These are phyloP conservation scores for Colletotrichum musae DNA, from an alignment of 2,329 filamentous ascomycete species.

Conservation along the genomic window DNA sequence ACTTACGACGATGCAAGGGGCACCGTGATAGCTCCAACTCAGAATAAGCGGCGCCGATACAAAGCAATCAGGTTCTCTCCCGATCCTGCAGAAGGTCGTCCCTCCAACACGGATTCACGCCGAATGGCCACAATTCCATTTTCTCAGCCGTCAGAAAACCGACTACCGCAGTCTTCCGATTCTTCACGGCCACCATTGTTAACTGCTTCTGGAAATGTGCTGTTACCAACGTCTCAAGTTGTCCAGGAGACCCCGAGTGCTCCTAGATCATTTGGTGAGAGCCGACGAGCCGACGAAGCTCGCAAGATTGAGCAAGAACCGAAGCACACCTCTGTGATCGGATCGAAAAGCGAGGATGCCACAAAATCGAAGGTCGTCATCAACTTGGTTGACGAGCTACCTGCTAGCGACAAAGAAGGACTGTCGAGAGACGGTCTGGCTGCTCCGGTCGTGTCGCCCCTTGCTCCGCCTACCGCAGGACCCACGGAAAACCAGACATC, in stretches of 20 bases:
- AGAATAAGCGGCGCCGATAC: conserved; percentile 42
- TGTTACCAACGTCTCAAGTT: not conserved
- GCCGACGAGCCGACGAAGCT: not conserved
- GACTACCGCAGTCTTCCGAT: conserved; percentile 1
- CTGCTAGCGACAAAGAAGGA: not conserved
- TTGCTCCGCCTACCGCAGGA: not conserved
- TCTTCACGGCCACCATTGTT: not conserved
- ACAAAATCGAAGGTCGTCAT: not conserved
- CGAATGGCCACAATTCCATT: conserved; percentile 7
- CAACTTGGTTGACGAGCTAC: not conserved
- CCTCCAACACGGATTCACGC: not conserved
- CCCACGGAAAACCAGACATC: not conserved
- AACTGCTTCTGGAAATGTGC: not conserved
- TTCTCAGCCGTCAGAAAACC: not conserved
- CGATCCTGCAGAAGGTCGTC: not conserved
- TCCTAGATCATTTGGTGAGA: not conserved
- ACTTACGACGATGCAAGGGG: conserved; percentile 34
- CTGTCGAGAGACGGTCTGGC: not conserved
- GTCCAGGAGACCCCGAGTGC: not conserved
- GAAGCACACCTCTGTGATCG: no score
- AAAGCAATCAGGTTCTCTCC: conserved; percentile 46
- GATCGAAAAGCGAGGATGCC: no score
- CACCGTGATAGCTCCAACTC: conserved; percentile 15
- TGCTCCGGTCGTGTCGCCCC: not conserved
- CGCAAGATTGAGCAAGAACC: no score